These are phyloP conservation scores for Backusella macrospora DNA, from an alignment of 192 early-diverging fungal species.

Conservation along the genomic window DNA sequence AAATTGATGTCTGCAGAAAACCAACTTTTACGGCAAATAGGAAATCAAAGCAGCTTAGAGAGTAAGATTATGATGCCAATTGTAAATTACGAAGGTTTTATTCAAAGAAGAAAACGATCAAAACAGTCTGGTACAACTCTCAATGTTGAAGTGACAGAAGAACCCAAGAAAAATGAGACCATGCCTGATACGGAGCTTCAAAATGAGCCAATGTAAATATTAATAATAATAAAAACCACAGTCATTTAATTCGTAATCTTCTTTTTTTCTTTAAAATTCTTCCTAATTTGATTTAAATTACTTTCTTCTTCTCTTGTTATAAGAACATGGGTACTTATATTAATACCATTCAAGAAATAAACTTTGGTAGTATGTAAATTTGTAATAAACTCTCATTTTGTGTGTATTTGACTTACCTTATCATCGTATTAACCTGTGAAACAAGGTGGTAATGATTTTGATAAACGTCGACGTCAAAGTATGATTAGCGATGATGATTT, in stretches of 20 bases:
- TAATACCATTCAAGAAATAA: background rate
- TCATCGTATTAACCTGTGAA: background rate
- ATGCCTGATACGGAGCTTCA: background rate
- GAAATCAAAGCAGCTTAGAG: background rate
- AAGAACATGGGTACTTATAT: background rate
- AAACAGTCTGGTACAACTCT: conserved; percentile 22
- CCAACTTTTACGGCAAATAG: conserved; percentile 9
- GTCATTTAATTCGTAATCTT: conserved; percentile 10
- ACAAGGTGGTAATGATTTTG: background rate
- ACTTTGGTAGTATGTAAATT: too few species aligned
- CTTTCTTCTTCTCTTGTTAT: background rate
- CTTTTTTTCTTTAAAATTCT: background rate
- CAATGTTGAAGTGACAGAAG: conserved; percentile 15
- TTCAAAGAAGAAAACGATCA: conserved; percentile 24
- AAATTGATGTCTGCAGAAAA: conserved; percentile 39
- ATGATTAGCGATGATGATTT: background rate
- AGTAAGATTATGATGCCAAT: conserved; percentile 18
- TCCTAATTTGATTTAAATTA: too few species aligned
- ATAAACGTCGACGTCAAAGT: background rate
- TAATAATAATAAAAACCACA: conserved; percentile 1
- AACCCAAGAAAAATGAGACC: conserved; percentile 1
- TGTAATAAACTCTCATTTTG: background rate
- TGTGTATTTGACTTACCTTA: background rate
- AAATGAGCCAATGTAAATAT: conserved; percentile 14
- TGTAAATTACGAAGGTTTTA: conserved; percentile 24